Evolutionary conservation across 2,329 filamentous ascomycete genomes (phyloP).

Genomic region (Aspergillus sp.): DNA sequence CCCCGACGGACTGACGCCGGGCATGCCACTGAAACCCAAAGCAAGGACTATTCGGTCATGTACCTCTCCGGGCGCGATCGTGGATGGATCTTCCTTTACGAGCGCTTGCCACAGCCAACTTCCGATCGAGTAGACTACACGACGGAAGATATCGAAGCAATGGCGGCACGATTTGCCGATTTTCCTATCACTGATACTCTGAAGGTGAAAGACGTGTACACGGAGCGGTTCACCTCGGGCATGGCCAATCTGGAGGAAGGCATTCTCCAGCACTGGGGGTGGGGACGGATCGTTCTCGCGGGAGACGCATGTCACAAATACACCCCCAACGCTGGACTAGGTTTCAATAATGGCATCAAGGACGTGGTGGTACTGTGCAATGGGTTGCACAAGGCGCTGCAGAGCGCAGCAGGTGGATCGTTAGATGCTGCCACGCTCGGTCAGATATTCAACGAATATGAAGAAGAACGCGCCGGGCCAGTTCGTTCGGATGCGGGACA

Average conservation of each 20-base stretch:
- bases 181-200: conserved; percentile 27
- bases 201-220: conserved; percentile 34
- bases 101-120: conserved; percentile 31
- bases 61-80: conserved; percentile 31
- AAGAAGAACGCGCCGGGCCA: not conserved
- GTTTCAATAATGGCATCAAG: conserved; percentile 39
- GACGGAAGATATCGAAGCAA: conserved; percentile 25
- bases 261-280: conserved; percentile 39
- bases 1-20: not conserved
- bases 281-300: conserved; percentile 37
- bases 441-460: conserved; percentile 6
- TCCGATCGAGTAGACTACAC: conserved; percentile 29
- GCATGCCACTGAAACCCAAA: conserved; percentile 14
- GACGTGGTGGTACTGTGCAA: conserved; percentile 28
- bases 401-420: not conserved
- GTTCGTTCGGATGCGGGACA: not conserved
- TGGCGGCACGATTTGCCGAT: conserved; percentile 31
- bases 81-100: conserved; percentile 38
- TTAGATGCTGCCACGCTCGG: not conserved
- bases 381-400: conserved; percentile 7
- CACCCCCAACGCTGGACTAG: conserved; percentile 37
- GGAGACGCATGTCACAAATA: conserved; percentile 45
- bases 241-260: conserved; percentile 43
- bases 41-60: conserved; percentile 24
- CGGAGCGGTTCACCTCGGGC: conserved; percentile 23